Base-by-base conservation (phyloP, 371 early-diverging fungal genomes). In the Mucor ambiguus region DNA sequence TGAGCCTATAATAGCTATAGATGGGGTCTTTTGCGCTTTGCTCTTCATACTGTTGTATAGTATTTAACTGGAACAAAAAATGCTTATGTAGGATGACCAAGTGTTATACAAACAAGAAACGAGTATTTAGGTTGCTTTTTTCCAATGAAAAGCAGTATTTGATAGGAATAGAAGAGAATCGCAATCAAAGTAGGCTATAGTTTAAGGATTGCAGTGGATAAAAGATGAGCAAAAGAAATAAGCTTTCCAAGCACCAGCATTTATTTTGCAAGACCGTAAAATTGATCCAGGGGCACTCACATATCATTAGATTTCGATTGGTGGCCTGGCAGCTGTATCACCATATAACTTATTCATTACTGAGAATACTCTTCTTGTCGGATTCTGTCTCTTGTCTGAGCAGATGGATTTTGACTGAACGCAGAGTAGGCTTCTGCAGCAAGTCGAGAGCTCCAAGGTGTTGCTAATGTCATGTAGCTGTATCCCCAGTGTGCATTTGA, bases 401-500 rank as follows among this genome's bases (percentile, higher is more conserved):
- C 64, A 60, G 55, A 32, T 22, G 69, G 69, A 3, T 64, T 65
- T 43, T 68, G 63, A 32, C 58, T 71, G 38, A 77, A 79, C 1
- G 68, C 66, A 26, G 74, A 64, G 37, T 72, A 52, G 0, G 70
- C 59, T 49, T 75, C 75, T 24, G 71, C 72, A 9, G 72, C 72
- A 24, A 71, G 44, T 4, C 72, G 57, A 3, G 75, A 76, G 29
- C 70, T 70, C 73, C 69, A 73, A 4, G 69, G 70, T 1, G 71
- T 75, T 0, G 72, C 74, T 44, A 77, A 22, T 20, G 70, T 68
- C 64, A 74, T 69, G 46, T 67, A 70, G 12, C 66, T 60, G 4
- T 33, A 26, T 8, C 77, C 75, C 1, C 68, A 24, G 12, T 55
- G 58, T n/a, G 61, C 38, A 26, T 64, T 67, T 5, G 70, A 65